phyloP scores from a whole-genome alignment of 208 protist genomes.

The Acanthamoeba royreba region DNA sequence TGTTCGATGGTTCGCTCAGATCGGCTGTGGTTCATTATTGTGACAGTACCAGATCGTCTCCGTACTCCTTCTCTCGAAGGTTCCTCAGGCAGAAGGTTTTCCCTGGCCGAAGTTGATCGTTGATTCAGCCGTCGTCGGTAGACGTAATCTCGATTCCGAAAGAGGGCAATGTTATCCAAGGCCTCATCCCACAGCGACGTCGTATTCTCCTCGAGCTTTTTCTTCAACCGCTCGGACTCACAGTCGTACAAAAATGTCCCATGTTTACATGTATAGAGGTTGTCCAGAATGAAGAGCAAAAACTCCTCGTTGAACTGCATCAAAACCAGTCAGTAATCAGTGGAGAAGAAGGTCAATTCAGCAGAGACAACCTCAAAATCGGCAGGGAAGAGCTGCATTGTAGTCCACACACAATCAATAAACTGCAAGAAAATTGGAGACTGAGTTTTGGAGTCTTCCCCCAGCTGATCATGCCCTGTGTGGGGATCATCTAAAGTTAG shows the following conservation, averaged over 20 bases:
- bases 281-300: slow-evolving; percentile 82
- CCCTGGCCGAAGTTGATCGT: no score
- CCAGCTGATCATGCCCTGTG: not conserved
- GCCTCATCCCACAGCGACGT: not conserved
- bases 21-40: no score
- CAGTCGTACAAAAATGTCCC: slow-evolving; percentile 64
- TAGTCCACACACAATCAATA: not conserved
- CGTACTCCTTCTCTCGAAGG: no score
- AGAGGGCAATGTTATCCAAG: not conserved
- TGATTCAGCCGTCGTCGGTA: not conserved
- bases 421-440: slow-evolving; percentile 32
- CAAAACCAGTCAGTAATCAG: no score
- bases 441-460: not conserved
- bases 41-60: no score
- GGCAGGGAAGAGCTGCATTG: slow-evolving; percentile 54
- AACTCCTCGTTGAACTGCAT: slow-evolving; percentile 89
- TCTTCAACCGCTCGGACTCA: not conserved
- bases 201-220: not conserved
- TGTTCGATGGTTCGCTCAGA: no score
- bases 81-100: no score
- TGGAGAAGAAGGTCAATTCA: not conserved
- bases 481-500: not conserved
- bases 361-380: slow-evolving; percentile 80
- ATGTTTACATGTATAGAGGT: slow-evolving; percentile 82
- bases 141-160: not conserved